Conservation (phyloP, 352 stramenopile genomes). For the Plasmopara viticola region DNA sequence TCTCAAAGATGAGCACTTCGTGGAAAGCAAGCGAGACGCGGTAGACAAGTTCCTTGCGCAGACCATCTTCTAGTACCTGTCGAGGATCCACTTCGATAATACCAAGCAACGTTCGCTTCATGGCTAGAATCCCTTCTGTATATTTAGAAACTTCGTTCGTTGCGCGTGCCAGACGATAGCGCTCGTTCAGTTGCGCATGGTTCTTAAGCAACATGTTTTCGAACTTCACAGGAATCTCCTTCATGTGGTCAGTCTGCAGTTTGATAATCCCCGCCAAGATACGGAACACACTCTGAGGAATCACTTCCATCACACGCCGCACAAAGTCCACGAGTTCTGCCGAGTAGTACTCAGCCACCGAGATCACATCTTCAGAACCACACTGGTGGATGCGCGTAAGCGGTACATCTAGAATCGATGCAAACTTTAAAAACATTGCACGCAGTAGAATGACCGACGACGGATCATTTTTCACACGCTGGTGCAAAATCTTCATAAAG, state of each 20-base stretch:
- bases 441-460: conserved; percentile 89
- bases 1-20: conserved; percentile 82
- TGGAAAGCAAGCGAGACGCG: conserved; percentile 83
- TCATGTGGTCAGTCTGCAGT: conserved; percentile 89
- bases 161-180: conserved; percentile 88
- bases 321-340: conserved; percentile 92
- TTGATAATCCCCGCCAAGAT: conserved; percentile 91
- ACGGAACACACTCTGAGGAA: conserved; percentile 92
- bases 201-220: conserved; percentile 91
- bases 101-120: conserved; percentile 92
- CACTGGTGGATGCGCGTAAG: conserved; percentile 91
- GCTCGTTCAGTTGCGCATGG: conserved; percentile 88
- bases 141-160: conserved; percentile 95
- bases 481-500: conserved; percentile 92
- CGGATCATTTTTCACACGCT: conserved; percentile 89
- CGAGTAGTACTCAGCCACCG: conserved; percentile 92
- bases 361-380: conserved; percentile 88
- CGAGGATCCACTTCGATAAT: conserved; percentile 93
- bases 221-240: conserved; percentile 88
- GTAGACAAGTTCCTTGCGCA: conserved; percentile 92
- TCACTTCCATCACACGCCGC: conserved; percentile 91
- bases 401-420: conserved; percentile 91
- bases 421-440: conserved; percentile 93
- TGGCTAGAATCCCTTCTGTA: conserved; percentile 91
- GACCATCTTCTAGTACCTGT: conserved; percentile 89